Evolutionary conservation across 2,329 filamentous ascomycete genomes (phyloP).

Genomic region (Ascocoryne sarcoides): DNA sequence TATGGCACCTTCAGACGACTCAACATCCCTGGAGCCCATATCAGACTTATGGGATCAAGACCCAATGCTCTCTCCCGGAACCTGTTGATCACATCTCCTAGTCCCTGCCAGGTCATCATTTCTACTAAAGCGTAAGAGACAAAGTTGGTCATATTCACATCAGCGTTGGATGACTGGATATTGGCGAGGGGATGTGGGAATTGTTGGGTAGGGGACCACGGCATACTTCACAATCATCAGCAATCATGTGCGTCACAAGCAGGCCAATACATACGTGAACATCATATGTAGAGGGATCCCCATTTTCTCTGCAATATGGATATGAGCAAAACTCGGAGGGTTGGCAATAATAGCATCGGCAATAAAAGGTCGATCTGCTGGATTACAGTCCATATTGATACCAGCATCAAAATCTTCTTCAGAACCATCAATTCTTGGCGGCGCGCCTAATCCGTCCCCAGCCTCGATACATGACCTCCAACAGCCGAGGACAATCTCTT

Average conservation of each 20-base stretch:
- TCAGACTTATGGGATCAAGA: slow-evolving; percentile 66
- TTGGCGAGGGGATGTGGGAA: slow-evolving; percentile 65
- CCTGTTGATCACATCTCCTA: slow-evolving; percentile 84
- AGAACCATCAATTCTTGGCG: slow-evolving; percentile 13
- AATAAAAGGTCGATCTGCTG: slow-evolving; percentile 54
- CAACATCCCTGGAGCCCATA: slow-evolving; percentile 76
- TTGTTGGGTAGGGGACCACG: slow-evolving; percentile 60
- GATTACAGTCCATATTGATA: slow-evolving; percentile 27
- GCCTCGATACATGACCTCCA: slow-evolving; percentile 79
- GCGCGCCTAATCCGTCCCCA: slow-evolving; percentile 45
- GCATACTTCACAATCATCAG: too few species aligned
- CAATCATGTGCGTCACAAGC: too few species aligned
- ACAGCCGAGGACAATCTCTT: slow-evolving; percentile 72
- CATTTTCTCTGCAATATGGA: slow-evolving; percentile 67
- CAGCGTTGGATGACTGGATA: slow-evolving; percentile 54
- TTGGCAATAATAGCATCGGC: slow-evolving; percentile 77
- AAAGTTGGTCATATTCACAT: slow-evolving; percentile 56
- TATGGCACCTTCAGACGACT: slow-evolving; percentile 69
- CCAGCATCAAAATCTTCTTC: slow-evolving; percentile 23
- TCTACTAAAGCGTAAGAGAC: slow-evolving; percentile 62
- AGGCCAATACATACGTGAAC: slow-evolving; percentile 77
- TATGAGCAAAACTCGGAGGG: slow-evolving; percentile 67
- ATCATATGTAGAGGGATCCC: slow-evolving; percentile 74
- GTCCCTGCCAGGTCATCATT: slow-evolving; percentile 65
- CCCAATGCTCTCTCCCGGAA: slow-evolving; percentile 70